phyloP scores from a whole-genome alignment of 129 eudicot species.

The Smallanthus sonchifolius region DNA sequence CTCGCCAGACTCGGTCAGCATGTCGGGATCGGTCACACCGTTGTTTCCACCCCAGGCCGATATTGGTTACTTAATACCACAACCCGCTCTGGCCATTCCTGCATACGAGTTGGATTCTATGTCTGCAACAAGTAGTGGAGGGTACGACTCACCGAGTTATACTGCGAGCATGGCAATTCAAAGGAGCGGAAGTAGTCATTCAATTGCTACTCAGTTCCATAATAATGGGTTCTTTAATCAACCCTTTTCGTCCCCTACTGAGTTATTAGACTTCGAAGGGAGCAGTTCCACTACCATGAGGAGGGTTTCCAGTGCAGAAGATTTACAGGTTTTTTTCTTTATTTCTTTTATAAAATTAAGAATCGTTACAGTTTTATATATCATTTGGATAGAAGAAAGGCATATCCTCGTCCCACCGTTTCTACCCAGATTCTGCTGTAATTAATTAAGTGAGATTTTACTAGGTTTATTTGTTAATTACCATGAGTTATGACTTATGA shows the following conservation, averaged over 20 bases:
- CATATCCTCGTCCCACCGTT: too few relatives aligned
- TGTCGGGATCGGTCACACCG: slow-evolving; percentile 10
- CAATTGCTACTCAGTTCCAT: slow-evolving; percentile 27
- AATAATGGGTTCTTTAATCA: slow-evolving; percentile 18
- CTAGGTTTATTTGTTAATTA: too few relatives aligned
- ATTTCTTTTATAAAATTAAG: neutral
- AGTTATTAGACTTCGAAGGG: slow-evolving; percentile 28
- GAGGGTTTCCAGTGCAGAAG: slow-evolving; percentile 32
- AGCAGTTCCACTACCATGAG: slow-evolving; percentile 20
- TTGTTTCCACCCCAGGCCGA: neutral
- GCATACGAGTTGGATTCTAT: slow-evolving; percentile 27
- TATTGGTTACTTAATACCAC: slow-evolving; percentile 12
- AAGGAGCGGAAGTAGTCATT: slow-evolving; percentile 27
- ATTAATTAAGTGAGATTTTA: too few relatives aligned
- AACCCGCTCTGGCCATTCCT: slow-evolving; percentile 25
- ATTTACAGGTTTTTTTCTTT: slow-evolving; percentile 28
- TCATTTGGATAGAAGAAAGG: too few relatives aligned
- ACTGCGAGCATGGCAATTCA: slow-evolving; percentile 18
- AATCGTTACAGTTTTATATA: neutral
- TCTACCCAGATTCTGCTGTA: too few relatives aligned
- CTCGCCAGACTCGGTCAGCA: slow-evolving; percentile 14
- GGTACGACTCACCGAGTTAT: slow-evolving; percentile 33
- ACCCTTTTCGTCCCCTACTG: slow-evolving; percentile 25
- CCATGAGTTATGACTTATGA: too few relatives aligned
- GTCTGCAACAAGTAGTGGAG: slow-evolving; percentile 35